Conservation (phyloP, 2,329 filamentous ascomycete genomes). For the Allantophomopsis cytisporea region DNA sequence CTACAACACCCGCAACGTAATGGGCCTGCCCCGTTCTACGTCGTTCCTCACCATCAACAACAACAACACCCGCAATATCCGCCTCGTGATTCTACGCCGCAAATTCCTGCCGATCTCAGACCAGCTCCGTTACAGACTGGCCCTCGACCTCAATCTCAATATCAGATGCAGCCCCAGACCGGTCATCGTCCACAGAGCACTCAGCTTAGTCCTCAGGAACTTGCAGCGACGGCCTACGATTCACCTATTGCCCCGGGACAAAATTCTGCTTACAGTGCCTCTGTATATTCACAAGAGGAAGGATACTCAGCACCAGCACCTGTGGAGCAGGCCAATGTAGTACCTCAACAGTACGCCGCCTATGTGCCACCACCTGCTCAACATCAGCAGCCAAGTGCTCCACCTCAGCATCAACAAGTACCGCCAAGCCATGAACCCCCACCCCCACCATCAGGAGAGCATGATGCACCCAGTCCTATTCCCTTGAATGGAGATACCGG, state of each 20-base stretch:
- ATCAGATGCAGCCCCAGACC: slow-evolving; percentile 26
- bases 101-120: slow-evolving; percentile 28
- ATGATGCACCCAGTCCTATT: slow-evolving; percentile 9
- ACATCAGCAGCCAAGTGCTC: slow-evolving; percentile 4
- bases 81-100: slow-evolving; percentile 35
- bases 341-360: slow-evolving; percentile 15
- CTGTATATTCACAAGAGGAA: slow-evolving; percentile 16
- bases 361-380: slow-evolving; percentile 13
- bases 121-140: slow-evolving; percentile 36
- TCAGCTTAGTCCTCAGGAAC: slow-evolving; percentile 61
- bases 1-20: slow-evolving; percentile 40
- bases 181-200: slow-evolving; percentile 50
- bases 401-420: slow-evolving; percentile 7
- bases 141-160: slow-evolving; percentile 35
- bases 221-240: slow-evolving; percentile 67
- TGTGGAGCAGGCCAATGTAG: slow-evolving; percentile 2
- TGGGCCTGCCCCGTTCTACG: slow-evolving; percentile 49
- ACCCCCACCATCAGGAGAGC: slow-evolving; percentile 14
- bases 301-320: slow-evolving; percentile 10
- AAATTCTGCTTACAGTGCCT: slow-evolving; percentile 20
- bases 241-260: slow-evolving; percentile 43
- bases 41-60: slow-evolving; percentile 28
- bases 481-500: slow-evolving; percentile 7
- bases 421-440: slow-evolving; percentile 14
- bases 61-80: slow-evolving; percentile 33